Evolutionary conservation across 2,329 filamentous ascomycete genomes (phyloP).

Genomic region (Xylariaceae sp.): DNA sequence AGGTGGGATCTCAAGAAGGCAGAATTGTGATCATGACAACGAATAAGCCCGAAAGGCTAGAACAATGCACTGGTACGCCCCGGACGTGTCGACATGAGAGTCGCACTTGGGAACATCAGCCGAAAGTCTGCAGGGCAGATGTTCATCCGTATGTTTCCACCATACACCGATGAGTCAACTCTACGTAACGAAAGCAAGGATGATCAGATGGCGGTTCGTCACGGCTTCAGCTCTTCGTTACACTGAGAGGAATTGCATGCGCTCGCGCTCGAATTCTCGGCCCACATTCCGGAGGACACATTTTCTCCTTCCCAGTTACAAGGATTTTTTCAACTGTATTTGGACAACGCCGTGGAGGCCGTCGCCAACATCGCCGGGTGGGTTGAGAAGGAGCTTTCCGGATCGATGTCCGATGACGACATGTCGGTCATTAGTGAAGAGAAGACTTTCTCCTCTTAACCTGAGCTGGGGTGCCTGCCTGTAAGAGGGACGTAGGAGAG

Average conservation of each 20-base stretch:
- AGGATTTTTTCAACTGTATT: conserved; percentile 34
- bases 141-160: conserved; percentile 35
- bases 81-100: conserved; percentile 57
- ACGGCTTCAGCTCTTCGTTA: background rate
- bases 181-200: conserved; percentile 1
- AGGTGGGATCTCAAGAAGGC: conserved; percentile 60
- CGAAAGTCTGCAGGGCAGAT: conserved; percentile 32
- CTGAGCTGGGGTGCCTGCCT: too few relatives aligned
- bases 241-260: conserved; percentile 12
- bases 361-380: conserved; percentile 24
- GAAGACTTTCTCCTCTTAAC: too few relatives aligned
- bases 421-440: conserved; percentile 27
- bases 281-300: conserved; percentile 30
- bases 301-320: conserved; percentile 35
- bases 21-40: conserved; percentile 65
- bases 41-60: conserved; percentile 57
- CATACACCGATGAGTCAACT: conserved; percentile 17
- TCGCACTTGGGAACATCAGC: conserved; percentile 39
- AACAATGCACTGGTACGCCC: conserved; percentile 56
- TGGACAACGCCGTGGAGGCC: conserved; percentile 30
- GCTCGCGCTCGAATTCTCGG: conserved; percentile 29
- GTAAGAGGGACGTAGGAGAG: too few relatives aligned
- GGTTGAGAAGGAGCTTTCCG: conserved; percentile 29
- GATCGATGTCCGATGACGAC: conserved; percentile 24
- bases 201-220: background rate